Evolutionary conservation across 495 filamentous ascomycete genomes (phyloP), one percentile per base, ranked within the genome.

Genomic region (Durotheca rogersii): DNA sequence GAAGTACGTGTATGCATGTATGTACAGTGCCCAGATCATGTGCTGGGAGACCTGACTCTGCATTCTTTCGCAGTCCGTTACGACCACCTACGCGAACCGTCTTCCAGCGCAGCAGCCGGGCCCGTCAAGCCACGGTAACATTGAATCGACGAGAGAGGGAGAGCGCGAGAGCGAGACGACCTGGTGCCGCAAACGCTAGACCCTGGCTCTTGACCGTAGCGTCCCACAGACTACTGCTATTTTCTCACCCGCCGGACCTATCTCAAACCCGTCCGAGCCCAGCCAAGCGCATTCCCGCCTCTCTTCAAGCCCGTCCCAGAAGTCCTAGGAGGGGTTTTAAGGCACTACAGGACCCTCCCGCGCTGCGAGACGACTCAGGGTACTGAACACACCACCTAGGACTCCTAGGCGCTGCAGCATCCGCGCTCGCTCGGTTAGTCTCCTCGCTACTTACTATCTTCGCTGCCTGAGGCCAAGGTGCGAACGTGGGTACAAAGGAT

Each of bases 101-200:
- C n/a, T n/a, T n/a, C n/a, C n/a, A n/a, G n/a, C n/a, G n/a, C n/a
- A n/a, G n/a, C n/a, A n/a, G n/a, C n/a, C n/a, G n/a, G n/a, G n/a
- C n/a, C n/a, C n/a, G n/a, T n/a, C n/a, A n/a, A 59, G 56, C 56
- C 56, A 59, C 56, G 50, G 45, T 59, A 50, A n/a, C n/a, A n/a
- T n/a, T n/a, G 56, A 59, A 44, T 53, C 40, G 15, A 50, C 35
- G 10, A 45, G 27, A 59, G 35, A 33, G n/a, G n/a, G n/a, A 27
- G 23, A 27, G 9, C 23, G 23, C 4, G 23, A 27, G 19, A 43
- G 49, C 49, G 41, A 45, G 40, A n/a, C n/a, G n/a, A n/a, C n/a
- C n/a, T n/a, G n/a, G n/a, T n/a, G n/a, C n/a, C n/a, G n/a, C n/a
- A n/a, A n/a, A n/a, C n/a, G n/a, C n/a, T n/a, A n/a, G n/a, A n/a